Base-by-base conservation (phyloP, 176 grass and related monocot species). In the Musa beccarii region DNA sequence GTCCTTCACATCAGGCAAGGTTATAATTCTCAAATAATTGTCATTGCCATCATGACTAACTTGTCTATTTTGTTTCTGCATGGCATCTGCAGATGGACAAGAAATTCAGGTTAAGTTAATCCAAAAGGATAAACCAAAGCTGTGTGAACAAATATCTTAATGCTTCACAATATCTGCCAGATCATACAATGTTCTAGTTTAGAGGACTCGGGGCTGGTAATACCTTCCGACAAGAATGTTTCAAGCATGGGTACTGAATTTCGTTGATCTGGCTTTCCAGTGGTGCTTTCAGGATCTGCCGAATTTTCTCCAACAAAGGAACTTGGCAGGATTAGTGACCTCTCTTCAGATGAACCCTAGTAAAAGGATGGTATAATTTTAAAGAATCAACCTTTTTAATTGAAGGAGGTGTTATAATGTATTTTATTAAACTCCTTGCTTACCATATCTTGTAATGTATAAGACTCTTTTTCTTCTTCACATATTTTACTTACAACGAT, bases 171-270 rank as follows among this genome's bases (percentile, higher is more conserved):
- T 78, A 73, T 72, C 3, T 34, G 57, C 56, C 62, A 10, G 50
- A 75, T 72, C 84, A 77, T 85, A 99, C 89, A 68, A 56, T 89
- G 65, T 80, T 88, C 68, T 52, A 70, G 77, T 11, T 67, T 77
- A 72, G 76, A 82, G 51, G 79, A 86, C 49, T 85, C 79, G 72
- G 79, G 80, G 80, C 77, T 86, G 63, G 9, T 55, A 56, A 54
- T 68, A 79, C 86, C 89, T 57, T 95, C 65, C 22, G 76, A 55
- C 10, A 84, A 79, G 63, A 74, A 79, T 66, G 68, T 79, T 54
- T 84, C 78, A 2, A 57, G 26, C 56, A 75, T 71, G 78, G 89
- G 79, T 65, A 71, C 67, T 25, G 81, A 72, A 51, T 85, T 84
- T 80, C 68, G 63, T 10, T 71, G 52, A 26, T 84, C 81, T 55